phyloP scores from a whole-genome alignment of 2,329 filamentous ascomycete species.

The Xylariales sp. region DNA sequence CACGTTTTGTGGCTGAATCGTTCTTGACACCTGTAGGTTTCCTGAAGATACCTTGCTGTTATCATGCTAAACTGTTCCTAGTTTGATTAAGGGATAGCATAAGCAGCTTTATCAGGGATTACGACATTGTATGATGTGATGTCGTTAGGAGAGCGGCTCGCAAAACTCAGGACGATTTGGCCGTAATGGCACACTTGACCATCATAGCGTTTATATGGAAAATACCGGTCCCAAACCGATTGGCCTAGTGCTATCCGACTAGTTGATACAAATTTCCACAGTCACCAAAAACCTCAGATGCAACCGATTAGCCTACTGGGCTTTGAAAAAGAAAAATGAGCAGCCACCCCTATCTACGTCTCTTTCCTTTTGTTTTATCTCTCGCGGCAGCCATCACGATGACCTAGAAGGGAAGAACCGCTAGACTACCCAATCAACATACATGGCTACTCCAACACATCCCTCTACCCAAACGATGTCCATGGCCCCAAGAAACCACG shows the following conservation, averaged over 20 bases:
- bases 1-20: constrained; percentile 97
- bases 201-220: constrained; percentile 29
- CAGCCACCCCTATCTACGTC: background rate
- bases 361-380: background rate
- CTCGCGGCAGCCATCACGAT: background rate
- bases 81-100: constrained; percentile 35
- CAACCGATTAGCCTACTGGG: background rate
- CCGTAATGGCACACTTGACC: constrained; percentile 14
- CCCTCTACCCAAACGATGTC: background rate
- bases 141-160: constrained; percentile 27
- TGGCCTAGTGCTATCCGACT: constrained; percentile 9
- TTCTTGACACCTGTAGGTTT: constrained; percentile 89
- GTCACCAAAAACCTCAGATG: background rate
- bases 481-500: background rate
- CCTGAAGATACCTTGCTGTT: background rate
- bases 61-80: constrained; percentile 23
- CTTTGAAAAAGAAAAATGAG: background rate
- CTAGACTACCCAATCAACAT: background rate
- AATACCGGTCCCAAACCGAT: background rate
- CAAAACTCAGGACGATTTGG: constrained; percentile 1
- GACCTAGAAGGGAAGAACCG: background rate
- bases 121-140: constrained; percentile 25
- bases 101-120: constrained; percentile 16
- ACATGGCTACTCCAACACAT: background rate
- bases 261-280: background rate